phyloP scores from a whole-genome alignment of 2,329 filamentous ascomycete genomes.

The Pyrenochaeta sp. region DNA sequence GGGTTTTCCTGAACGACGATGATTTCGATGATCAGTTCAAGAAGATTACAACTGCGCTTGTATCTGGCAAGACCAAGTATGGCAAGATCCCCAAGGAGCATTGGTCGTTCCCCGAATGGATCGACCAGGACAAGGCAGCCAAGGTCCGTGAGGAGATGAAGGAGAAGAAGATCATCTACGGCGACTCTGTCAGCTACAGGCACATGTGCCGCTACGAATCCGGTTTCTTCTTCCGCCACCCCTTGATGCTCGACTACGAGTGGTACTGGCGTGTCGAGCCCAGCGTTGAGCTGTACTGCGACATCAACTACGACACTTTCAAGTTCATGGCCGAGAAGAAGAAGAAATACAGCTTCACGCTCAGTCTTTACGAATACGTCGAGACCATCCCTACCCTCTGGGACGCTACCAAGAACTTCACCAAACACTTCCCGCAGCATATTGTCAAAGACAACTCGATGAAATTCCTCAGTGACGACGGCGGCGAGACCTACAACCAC shows the following conservation, averaged over 20 bases:
- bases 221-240: conserved; percentile 98
- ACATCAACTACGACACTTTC: conserved; percentile 95
- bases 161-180: conserved; percentile 95
- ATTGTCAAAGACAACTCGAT: conserved; percentile 85
- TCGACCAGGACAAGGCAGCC: conserved; percentile 91
- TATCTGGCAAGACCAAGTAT: conserved; percentile 93
- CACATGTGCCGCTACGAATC: conserved; percentile 99
- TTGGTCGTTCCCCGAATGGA: conserved; percentile 96
- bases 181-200: conserved; percentile 94
- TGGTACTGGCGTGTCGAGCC: conserved; percentile 99
- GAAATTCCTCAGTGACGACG: conserved; percentile 90
- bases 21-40: conserved; percentile 95
- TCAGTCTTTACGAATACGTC: conserved; percentile 95
- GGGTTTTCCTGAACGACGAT: conserved; percentile 98
- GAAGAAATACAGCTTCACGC: conserved; percentile 98
- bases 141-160: conserved; percentile 95
- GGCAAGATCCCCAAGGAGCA: conserved; percentile 89
- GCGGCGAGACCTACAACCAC: conserved; percentile 91
- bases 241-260: conserved; percentile 93
- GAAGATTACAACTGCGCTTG: conserved; percentile 84
- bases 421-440: conserved; percentile 87
- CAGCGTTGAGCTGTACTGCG: conserved; percentile 94
- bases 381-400: conserved; percentile 97
- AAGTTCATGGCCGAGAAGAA: conserved; percentile 93
- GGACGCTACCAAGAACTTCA: conserved; percentile 95